phyloP scores from a whole-genome alignment of 768 basidiomycete genomes.

The Tricholoma flavovirens region DNA sequence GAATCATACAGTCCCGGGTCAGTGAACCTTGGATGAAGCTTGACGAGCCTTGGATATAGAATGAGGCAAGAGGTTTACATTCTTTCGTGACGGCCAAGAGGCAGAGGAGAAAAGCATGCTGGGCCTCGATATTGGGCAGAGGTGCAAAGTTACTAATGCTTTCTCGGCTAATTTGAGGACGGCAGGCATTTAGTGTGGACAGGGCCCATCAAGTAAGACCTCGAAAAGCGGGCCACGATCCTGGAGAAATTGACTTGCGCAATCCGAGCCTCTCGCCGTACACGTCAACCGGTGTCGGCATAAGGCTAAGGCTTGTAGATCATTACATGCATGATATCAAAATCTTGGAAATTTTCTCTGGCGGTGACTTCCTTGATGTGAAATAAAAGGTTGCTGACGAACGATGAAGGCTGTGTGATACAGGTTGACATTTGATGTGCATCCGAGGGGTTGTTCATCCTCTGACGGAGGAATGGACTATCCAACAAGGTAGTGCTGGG shows the following conservation, averaged over 20 bases:
- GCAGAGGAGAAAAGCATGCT: slow-evolving; percentile 5
- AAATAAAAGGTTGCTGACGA: background rate
- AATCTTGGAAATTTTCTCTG: background rate
- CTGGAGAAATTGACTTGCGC: no score
- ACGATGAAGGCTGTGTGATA: background rate
- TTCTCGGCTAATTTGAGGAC: slow-evolving; percentile 8
- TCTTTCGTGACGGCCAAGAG: background rate
- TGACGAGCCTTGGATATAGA: slow-evolving; percentile 8
- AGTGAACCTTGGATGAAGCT: background rate
- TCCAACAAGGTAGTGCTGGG: no score
- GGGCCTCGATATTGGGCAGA: slow-evolving; percentile 3
- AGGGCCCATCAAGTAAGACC: no score
- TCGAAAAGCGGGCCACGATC: no score
- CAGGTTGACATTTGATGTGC: no score
- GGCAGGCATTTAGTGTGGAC: no score
- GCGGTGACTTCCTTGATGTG: background rate
- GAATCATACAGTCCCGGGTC: slow-evolving; percentile 8
- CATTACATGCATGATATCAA: background rate
- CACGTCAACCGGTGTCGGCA: no score
- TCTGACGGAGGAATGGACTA: no score
- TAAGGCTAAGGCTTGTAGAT: no score
- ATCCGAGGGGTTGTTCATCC: no score
- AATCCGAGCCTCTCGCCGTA: no score
- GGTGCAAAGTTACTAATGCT: slow-evolving; percentile 10
- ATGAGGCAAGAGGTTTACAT: background rate